Base-by-base conservation (phyloP, 345 rosid species). In the Microthlaspi erraticum region DNA sequence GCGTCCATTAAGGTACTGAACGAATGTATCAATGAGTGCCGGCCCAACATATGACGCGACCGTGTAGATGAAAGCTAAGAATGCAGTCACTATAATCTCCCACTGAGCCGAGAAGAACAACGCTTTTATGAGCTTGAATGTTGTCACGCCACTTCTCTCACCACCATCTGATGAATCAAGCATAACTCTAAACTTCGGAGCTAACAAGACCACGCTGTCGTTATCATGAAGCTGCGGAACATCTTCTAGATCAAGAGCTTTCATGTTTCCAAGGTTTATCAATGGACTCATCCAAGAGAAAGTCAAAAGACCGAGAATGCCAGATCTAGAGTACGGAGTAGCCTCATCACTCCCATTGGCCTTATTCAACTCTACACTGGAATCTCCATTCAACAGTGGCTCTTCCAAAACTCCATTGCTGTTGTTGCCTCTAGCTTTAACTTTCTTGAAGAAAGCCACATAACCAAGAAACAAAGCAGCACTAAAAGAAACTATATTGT, bases 211-310 rank as follows among this genome's bases (percentile, higher is more conserved):
- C 8, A 84, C 82, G 33, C 88, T 82, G 52, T 88, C 90, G 36
- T 6, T 34, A n/a, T 58, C 77, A 60, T 81, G 83, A 55, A 88
- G 87, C 63, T 85, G 87, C 19, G 93, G 93, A 70, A 85, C 86
- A 75, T 85, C 88, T 71, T 84, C 88, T 5, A 80, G 80, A 76
- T 88, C 87, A 65, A 88, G 57, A 20, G 75, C 56, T 67, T 88
- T 88, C 81, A 64, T 82, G 59, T 84, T 81, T 49, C 93, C 93
- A 37, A 63, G 41, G 37, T 81, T 85, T 60, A 88, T 85, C 9
- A 88, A 68, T 71, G 88, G 78, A 68, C 86, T 65, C 82, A 84
- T 71, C 93, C 93, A 88, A 48, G 87, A 80, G 85, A 88, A 85
- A 60, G 86, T 79, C 23, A 84, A 68, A 54, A 79, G 63, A 59